Percentiles rank a stretch among this genome's conserved stretches.
phyloP scores from a whole-genome alignment of 225 moss, liverwort and hornwort species.

The Lunularia cruciata region DNA sequence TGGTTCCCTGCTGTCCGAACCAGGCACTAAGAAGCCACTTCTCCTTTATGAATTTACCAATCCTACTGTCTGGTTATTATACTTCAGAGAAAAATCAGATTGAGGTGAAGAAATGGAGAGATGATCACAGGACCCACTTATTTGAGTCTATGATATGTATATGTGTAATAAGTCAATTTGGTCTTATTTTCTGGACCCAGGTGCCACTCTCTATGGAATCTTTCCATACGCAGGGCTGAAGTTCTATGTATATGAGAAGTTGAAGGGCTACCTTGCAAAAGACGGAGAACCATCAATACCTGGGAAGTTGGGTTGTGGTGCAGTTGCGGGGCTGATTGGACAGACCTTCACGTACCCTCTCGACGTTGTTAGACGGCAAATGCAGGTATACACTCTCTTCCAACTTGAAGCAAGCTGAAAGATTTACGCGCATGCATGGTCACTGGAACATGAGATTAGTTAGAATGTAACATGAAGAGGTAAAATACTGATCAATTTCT shows the following conservation, averaged over 20 bases:
- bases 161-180: not conserved
- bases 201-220: conserved; percentile 86
- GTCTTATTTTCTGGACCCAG: conserved; percentile 32
- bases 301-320: conserved; percentile 67
- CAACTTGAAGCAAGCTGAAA: not conserved
- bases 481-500: too few species aligned
- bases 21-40: not conserved
- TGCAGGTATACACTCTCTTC: conserved; percentile 59
- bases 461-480: too few species aligned
- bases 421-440: too few species aligned
- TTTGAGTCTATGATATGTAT: too few species aligned
- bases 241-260: conserved; percentile 78
- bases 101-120: too few species aligned
- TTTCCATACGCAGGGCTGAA: conserved; percentile 89
- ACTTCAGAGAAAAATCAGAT: too few species aligned
- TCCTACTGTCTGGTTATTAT: not conserved
- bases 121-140: too few species aligned
- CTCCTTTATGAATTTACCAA: not conserved
- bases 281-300: conserved; percentile 64
- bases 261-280: conserved; percentile 61
- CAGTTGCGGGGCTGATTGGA: conserved; percentile 43
- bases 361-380: conserved; percentile 89
- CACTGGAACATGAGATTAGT: too few species aligned
- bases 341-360: conserved; percentile 54
- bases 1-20: not conserved